Percentiles rank a stretch among this genome's conserved stretches.
Conservation (phyloP, 2,329 filamentous ascomycete genomes). For the Claviceps lovelessii region DNA sequence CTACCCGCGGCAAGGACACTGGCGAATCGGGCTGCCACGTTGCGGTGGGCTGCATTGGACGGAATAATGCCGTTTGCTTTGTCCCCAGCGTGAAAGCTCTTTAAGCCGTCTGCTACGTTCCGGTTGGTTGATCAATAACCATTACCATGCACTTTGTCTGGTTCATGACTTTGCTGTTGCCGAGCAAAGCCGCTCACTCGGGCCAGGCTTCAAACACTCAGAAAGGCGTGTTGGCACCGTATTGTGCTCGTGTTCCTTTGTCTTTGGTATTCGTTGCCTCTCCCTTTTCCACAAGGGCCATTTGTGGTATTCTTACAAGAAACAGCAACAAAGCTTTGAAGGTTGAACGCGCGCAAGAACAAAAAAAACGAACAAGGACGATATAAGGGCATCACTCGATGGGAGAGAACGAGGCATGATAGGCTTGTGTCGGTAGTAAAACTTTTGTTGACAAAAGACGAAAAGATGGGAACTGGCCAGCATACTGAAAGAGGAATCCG, state of each 20-base stretch:
- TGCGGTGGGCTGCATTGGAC: not conserved
- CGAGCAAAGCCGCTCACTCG: not conserved
- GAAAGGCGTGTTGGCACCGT: not conserved
- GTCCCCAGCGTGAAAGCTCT: too few relatives aligned
- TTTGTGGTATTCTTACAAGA: too few relatives aligned
- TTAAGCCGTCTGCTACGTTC: not conserved
- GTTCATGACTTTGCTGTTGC: not conserved
- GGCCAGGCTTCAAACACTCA: not conserved
- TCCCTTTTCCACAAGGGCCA: too few relatives aligned
- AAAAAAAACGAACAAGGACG: not conserved
- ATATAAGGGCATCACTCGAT: not conserved
- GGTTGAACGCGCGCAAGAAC: too few relatives aligned
- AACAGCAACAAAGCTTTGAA: too few relatives aligned
- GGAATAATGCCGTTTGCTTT: not conserved
- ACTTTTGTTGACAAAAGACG: conserved; percentile 16
- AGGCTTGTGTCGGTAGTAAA: not conserved
- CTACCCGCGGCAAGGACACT: not conserved
- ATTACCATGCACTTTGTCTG: too few relatives aligned
- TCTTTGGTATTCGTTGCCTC: too few relatives aligned
- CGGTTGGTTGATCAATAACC: too few relatives aligned
- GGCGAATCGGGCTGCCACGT: conserved; percentile 4
- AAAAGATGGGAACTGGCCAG: conserved; percentile 16
- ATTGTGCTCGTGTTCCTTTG: too few relatives aligned
- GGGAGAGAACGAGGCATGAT: not conserved
- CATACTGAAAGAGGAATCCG: conserved; percentile 22